Evolutionary conservation across 257 asterid species (phyloP).

Genomic region (Capsicum baccatum): DNA sequence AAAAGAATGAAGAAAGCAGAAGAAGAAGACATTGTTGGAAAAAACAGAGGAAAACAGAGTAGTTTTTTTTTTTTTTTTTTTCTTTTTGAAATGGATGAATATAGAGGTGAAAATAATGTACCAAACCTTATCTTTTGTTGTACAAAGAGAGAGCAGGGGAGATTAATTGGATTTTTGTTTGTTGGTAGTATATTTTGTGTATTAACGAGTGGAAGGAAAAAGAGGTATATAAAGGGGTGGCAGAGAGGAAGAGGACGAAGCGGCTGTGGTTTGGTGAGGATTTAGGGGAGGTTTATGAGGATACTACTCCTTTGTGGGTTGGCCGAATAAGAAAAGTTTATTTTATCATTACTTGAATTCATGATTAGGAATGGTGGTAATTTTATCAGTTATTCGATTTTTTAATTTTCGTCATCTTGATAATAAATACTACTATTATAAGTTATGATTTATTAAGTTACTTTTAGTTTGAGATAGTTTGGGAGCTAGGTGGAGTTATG

Average conservation of each 20-base stretch:
- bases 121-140: background rate
- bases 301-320: background rate
- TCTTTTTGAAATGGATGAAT: background rate
- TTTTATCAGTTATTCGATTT: too few relatives aligned
- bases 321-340: too few relatives aligned
- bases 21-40: conserved; percentile 24
- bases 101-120: background rate
- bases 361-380: too few relatives aligned
- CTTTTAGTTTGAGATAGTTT: too few relatives aligned
- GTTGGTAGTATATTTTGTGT: background rate
- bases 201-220: background rate
- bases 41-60: conserved; percentile 23
- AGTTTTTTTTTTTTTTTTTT: too few relatives aligned
- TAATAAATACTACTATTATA: too few relatives aligned
- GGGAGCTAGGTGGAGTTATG: too few relatives aligned
- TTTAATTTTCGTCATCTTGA: too few relatives aligned
- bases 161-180: background rate
- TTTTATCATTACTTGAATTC: too few relatives aligned
- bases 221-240: conserved; percentile 7
- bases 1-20: conserved; percentile 36
- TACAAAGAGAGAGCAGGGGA: background rate
- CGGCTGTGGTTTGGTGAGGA: conserved; percentile 13
- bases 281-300: conserved; percentile 20
- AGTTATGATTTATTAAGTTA: too few relatives aligned
- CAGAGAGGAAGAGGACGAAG: conserved; percentile 35